Evolutionary conservation across 1,139 yeast genomes (phyloP), one percentile per base, ranked within the genome.

Genomic region (Suhomyces yuchorum): DNA sequence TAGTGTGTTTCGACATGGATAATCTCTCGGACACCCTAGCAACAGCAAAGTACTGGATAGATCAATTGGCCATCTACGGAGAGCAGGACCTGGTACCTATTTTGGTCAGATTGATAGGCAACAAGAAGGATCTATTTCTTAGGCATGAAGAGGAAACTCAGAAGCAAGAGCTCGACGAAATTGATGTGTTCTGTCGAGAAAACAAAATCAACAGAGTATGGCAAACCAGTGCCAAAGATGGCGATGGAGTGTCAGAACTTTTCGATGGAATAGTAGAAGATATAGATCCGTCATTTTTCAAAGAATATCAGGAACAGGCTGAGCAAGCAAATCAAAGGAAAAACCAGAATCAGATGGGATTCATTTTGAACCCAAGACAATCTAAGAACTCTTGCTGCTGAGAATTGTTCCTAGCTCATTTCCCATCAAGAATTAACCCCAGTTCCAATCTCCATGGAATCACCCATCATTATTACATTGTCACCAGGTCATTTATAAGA

Each of bases 181-280:
- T 56, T 2, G 47, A 46, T 12, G 44, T 24, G 20, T 56, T 55
- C 37, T 50, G 54, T 26, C 36, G 34, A 5, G 40, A 22, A 4
- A 40, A 50, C 28, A 39, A 30, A 14, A 19, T 40, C 3, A 35
- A 46, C 12, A 41, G 54, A 32, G 56, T 68, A 17, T 67, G 67
- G 50, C 48, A 58, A 30, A 77, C 83, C 3, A 78, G 84, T 60
- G 77, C 84, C 12, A 78, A 75, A 55, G 57, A 67, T 1, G 81
- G 81, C 23, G 58, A 61, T 1, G 83, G 82, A 0, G 62, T 81
- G 3, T 39, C 42, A 0, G 74, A 69, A 23, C 51, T 80, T 28
- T 81, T 81, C 56, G 70, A 73, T 44, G 59, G 62, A 23, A 66
- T 80, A 2, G 65, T 77, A 2, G 70, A 69, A 12, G 67, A 59